Evolutionary conservation across 495 filamentous ascomycete species (phyloP), one percentile per base, ranked within the genome.

Genomic region (Penicillium canariense): DNA sequence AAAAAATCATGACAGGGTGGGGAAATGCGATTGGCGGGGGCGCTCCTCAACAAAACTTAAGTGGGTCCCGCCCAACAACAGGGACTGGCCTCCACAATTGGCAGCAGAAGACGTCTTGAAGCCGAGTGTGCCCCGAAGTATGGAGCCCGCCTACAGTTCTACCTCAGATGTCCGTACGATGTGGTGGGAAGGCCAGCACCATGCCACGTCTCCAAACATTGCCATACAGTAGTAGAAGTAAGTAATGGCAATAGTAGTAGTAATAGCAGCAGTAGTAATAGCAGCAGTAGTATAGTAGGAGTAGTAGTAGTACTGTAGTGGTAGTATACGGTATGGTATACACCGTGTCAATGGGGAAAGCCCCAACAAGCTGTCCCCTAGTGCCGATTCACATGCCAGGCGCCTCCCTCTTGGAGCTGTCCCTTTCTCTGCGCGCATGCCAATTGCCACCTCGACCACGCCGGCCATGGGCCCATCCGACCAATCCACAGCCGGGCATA

Each of bases 61-160:
- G 57, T 22, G 52, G 57, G 52, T 32, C 59, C 56, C 42, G 28
- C 52, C 59, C 59, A 62, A 62, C 59, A 62, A 58, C 40, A 34
- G 44, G n/a, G 22, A 47, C 44, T 45, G 26, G 14, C 38, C 38
- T 17, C 38, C 38, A 42, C 38, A 10, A 20, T 23, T 3, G 3
- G 11, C 17, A 23, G 12, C 35, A 39, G 2, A n/a, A n/a, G n/a
- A n/a, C n/a, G n/a, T n/a, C n/a, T n/a, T n/a, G n/a, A n/a, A n/a
- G n/a, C 40, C 40, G 40, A 44, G 40, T 20, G 12, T 44, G 26
- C 22, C 40, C 40, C 40, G 40, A 44, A 42, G 17, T 6, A 8
- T 23, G 12, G 6, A 32, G 14, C 12, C 27, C 0, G 23, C 43
- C 7, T 39, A 10, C 35, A 39, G 15, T n/a, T n/a, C n/a, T n/a